Conservation (phyloP, 495 filamentous ascomycete genomes). For the Penicillium dipodomyicola region DNA sequence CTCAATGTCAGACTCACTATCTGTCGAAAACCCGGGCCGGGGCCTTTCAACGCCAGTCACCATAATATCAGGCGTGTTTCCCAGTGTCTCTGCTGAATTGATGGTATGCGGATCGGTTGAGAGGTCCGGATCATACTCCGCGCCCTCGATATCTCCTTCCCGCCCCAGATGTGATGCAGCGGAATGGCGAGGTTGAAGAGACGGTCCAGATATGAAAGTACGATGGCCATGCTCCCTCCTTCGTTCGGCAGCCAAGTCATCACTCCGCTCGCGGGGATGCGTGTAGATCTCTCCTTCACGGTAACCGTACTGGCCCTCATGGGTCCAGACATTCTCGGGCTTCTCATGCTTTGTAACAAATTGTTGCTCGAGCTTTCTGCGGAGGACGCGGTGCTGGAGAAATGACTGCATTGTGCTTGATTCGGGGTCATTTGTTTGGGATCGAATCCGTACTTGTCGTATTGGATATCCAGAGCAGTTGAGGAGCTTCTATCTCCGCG, state of each 20-base stretch:
- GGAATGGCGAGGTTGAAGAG: conserved; percentile 14
- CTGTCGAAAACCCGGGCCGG: background rate
- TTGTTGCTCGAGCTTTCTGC: conserved; percentile 34
- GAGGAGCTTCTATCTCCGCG: background rate
- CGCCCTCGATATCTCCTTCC: conserved; percentile 18
- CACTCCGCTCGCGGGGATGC: conserved; percentile 10
- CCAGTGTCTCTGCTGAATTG: conserved; percentile 22
- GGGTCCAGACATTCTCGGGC: conserved; percentile 15
- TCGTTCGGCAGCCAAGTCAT: conserved; percentile 3
- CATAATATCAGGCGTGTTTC: conserved; percentile 18
- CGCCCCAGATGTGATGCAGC: conserved; percentile 14
- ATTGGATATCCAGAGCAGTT: background rate
- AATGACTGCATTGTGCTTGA: conserved; percentile 33
- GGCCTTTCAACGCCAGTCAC: conserved; percentile 19
- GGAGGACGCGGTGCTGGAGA: conserved; percentile 38
- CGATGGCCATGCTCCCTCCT: conserved; percentile 19
- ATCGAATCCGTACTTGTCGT: background rate
- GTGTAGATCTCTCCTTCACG: conserved; percentile 9
- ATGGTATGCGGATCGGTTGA: conserved; percentile 21
- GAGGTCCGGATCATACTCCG: conserved; percentile 12
- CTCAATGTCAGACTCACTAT: background rate
- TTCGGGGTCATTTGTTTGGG: background rate
- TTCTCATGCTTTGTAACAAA: conserved; percentile 19
- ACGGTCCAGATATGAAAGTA: conserved; percentile 13
- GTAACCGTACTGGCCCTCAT: conserved; percentile 22